Conservation (phyloP, 371 early-diverging fungal genomes). For the Syncephalastrum contaminatum region DNA sequence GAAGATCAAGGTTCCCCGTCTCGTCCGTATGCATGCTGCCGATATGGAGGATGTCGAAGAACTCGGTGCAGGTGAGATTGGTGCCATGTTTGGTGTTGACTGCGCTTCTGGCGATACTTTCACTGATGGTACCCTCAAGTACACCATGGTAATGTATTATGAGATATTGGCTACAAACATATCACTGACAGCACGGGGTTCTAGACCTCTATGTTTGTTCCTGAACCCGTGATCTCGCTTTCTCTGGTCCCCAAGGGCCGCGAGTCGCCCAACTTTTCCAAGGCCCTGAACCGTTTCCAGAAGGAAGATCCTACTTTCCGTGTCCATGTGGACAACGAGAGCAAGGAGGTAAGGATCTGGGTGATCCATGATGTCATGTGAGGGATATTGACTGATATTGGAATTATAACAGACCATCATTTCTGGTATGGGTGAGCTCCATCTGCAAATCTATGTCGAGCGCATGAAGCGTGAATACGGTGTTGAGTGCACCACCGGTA, state of each 20-base stretch:
- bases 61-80: slow-evolving; percentile 96
- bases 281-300: slow-evolving; percentile 93
- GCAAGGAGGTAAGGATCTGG: slow-evolving; percentile 62
- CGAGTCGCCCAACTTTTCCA: slow-evolving; percentile 91
- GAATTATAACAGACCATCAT: slow-evolving; percentile 65
- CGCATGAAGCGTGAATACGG: slow-evolving; percentile 97
- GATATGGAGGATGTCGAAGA: slow-evolving; percentile 97
- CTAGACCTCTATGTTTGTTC: slow-evolving; percentile 93
- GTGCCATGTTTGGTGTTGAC: slow-evolving; percentile 97
- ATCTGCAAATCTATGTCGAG: slow-evolving; percentile 94
- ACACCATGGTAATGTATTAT: slow-evolving; percentile 69
- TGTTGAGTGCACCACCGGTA: slow-evolving; percentile 91
- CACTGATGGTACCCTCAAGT: slow-evolving; percentile 81
- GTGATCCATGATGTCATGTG: too few species aligned
- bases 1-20: slow-evolving; percentile 91
- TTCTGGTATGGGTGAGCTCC: slow-evolving; percentile 92
- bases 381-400: too few species aligned
- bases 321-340: slow-evolving; percentile 90
- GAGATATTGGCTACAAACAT: neutral
- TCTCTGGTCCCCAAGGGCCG: slow-evolving; percentile 88
- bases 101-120: slow-evolving; percentile 98
- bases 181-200: neutral
- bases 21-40: slow-evolving; percentile 98
- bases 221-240: slow-evolving; percentile 96
- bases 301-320: slow-evolving; percentile 98